These are phyloP conservation scores for Aspergillus sclerotioniger DNA, from an alignment of 495 filamentous ascomycete genomes.

Conservation along the genomic window DNA sequence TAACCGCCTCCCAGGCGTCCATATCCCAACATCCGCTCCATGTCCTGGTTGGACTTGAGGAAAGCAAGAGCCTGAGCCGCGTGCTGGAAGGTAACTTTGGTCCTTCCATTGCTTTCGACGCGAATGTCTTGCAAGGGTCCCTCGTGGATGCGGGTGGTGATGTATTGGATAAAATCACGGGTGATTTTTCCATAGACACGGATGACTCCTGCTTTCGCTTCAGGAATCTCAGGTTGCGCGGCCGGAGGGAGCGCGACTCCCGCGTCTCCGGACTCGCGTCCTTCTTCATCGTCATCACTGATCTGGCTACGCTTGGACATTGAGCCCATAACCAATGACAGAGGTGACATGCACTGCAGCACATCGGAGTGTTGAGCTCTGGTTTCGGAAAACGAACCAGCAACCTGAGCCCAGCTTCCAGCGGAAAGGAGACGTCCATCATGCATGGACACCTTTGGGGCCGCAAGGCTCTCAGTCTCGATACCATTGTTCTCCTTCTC, in stretches of 20 bases:
- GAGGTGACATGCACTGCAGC: slow-evolving; percentile 19
- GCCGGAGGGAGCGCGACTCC: slow-evolving; percentile 2
- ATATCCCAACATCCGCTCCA: slow-evolving; percentile 21
- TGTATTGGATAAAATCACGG: slow-evolving; percentile 21
- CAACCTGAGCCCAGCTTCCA: slow-evolving; percentile 28
- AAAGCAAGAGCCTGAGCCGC: slow-evolving; percentile 28
- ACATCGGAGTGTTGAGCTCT: slow-evolving; percentile 7
- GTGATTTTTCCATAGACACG: slow-evolving; percentile 21
- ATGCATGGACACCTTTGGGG: slow-evolving; percentile 4
- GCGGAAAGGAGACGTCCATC: slow-evolving; percentile 5
- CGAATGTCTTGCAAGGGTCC: slow-evolving; percentile 32
- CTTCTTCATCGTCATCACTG: slow-evolving; percentile 14
- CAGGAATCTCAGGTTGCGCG: slow-evolving; percentile 13
- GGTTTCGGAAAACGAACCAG: slow-evolving; percentile 7
- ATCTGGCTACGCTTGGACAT: slow-evolving; percentile 19
- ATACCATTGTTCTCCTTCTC: slow-evolving; percentile 12
- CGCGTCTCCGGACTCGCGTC: not conserved
- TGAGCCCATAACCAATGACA: slow-evolving; percentile 15
- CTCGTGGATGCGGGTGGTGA: slow-evolving; percentile 33
- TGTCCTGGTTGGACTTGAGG: slow-evolving; percentile 28
- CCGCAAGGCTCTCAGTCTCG: slow-evolving; percentile 1
- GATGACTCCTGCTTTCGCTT: slow-evolving; percentile 30
- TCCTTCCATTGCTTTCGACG: slow-evolving; percentile 22
- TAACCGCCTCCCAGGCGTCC: slow-evolving; percentile 31
- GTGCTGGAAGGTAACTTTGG: slow-evolving; percentile 30